Evolutionary conservation across 2,329 filamentous ascomycete species (phyloP), one percentile per base, ranked within the genome.

Genomic region (Penicillium frequentans): DNA sequence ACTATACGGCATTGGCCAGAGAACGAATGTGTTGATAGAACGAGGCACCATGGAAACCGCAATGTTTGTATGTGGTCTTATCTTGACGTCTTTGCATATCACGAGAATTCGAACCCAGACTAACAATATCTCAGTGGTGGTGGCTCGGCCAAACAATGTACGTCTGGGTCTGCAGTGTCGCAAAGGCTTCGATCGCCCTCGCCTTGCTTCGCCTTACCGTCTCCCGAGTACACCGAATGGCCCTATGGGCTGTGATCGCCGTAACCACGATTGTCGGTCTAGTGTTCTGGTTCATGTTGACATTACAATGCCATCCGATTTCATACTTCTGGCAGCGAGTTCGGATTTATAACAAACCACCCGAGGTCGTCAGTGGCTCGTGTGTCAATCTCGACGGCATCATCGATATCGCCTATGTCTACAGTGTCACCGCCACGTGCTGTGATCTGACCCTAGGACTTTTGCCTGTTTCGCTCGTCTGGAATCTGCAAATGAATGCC

Each of bases 81-180:
- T 16, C 27, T 24, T 27, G 35, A 14, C 31, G 49, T 27, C 21
- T n/a, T 27, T 4, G 23, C 14, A 42, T 29, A 31, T 35, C 26
- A 16, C 45, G 24, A 24, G 14, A 24, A 43, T 31, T 9, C 5
- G 33, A 52, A 42, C 23, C 19, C 42, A 39, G 50, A 27, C 53
- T 60, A 44, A 61, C 46, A 23, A 39, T 23, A 24, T 35, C 10
- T 35, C 21, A 74, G 72, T 75, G 70, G 69, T 85, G 81, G 81
- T 85, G 80, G 72, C 75, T 84, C n/a, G 82, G 81, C 61, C 82
- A 84, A 63, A 70, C 81, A n/a, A 78, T 79, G 59, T 85, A 85
- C 65, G 77, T 80, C 8, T 67, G 81, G 54, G 74, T 77, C 5
- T 81, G 76, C 23, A 74, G 77, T 39, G 65, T 79, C 13, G 74